phyloP scores from a whole-genome alignment of 164 flowering plant species.

The Santalum album region DNA sequence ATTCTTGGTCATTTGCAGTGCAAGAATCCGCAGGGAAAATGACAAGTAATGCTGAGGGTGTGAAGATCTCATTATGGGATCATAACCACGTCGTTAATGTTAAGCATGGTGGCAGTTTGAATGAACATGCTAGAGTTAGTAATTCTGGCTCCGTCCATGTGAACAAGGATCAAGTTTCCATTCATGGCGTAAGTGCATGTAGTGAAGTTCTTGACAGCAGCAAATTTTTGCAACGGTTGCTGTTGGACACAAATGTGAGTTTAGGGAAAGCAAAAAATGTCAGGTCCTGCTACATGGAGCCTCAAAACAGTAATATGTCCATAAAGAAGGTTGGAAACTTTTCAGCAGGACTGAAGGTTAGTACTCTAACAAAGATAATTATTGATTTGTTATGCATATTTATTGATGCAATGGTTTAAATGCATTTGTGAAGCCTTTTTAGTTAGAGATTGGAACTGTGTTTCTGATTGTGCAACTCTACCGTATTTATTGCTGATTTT shows the following conservation, averaged over 20 bases:
- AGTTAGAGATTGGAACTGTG: background rate
- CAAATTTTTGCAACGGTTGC: conserved; percentile 8
- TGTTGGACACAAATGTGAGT: conserved; percentile 6
- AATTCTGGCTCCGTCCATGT: background rate
- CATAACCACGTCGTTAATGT: conserved; percentile 1
- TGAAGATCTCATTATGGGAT: conserved; percentile 6
- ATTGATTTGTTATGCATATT: too few species aligned
- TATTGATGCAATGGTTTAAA: background rate
- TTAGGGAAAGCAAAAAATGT: conserved; percentile 12
- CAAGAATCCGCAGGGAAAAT: conserved; percentile 7
- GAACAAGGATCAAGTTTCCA: conserved; percentile 3
- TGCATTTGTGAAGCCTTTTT: background rate
- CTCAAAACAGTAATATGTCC: conserved; percentile 28
- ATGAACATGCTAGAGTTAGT: conserved; percentile 4
- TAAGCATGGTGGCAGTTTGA: background rate
- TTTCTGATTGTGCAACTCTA: background rate
- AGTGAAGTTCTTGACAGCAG: background rate
- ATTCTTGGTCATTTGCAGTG: conserved; percentile 10
- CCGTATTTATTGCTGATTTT: background rate
- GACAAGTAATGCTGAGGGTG: conserved; percentile 7
- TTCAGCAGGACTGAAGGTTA: conserved; percentile 34
- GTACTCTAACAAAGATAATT: conserved; percentile 11
- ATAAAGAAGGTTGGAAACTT: conserved; percentile 34
- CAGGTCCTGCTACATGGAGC: conserved; percentile 3
- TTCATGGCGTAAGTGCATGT: conserved; percentile 7